These are phyloP conservation scores for Mercurialis annua DNA, from an alignment of 345 rosid species.

Conservation along the genomic window DNA sequence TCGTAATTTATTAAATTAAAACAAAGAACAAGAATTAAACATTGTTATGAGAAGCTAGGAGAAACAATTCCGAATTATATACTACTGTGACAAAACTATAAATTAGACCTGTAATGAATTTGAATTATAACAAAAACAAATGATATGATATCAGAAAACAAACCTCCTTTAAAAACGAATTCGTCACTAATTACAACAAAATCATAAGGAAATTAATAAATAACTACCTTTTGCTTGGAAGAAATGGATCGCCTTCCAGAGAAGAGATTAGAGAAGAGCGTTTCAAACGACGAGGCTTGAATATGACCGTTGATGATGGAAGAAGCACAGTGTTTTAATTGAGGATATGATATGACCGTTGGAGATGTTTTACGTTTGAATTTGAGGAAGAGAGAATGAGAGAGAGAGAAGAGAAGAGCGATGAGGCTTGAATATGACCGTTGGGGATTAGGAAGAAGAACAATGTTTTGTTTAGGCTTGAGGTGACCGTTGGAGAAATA, in stretches of 20 bases:
- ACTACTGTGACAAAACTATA: too few species aligned
- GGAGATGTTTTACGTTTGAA: constrained; percentile 16
- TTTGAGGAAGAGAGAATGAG: constrained; percentile 14
- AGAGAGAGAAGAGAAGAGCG: constrained; percentile 10
- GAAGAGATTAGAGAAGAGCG: too few species aligned
- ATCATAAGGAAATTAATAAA: neutral
- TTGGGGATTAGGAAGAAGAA: constrained; percentile 10
- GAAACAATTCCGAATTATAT: too few species aligned
- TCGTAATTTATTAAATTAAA: neutral
- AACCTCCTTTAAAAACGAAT: constrained; percentile 37
- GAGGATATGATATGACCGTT: too few species aligned
- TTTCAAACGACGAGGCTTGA: too few species aligned
- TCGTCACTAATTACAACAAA: neutral
- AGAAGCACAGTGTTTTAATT: too few species aligned
- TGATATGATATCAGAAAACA: too few species aligned
- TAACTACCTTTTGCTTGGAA: constrained; percentile 33
- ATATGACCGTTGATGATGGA: too few species aligned
- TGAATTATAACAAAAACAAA: neutral
- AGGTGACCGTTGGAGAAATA: too few species aligned
- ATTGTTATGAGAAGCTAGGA: constrained; percentile 19
- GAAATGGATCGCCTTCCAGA: constrained; percentile 54
- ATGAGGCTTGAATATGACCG: constrained; percentile 3
- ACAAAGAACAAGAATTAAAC: neutral
- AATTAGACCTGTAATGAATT: constrained; percentile 59
- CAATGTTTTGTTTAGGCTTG: constrained; percentile 18